Conservation (phyloP, 768 basidiomycete species). For the Amanita muscaria region DNA sequence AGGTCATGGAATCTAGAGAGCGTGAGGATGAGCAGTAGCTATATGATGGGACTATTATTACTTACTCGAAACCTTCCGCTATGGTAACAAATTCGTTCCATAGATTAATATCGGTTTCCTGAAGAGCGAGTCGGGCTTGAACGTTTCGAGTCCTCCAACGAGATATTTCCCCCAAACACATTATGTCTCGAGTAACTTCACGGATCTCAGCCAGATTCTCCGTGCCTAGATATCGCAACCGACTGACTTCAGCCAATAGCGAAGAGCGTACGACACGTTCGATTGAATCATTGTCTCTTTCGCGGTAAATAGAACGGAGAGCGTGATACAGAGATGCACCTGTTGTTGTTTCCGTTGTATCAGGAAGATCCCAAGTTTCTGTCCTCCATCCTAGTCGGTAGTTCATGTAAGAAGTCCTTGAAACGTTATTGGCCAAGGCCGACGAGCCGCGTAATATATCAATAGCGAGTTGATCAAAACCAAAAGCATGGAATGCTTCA, state of each 20-base stretch:
- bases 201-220: slow-evolving; percentile 78
- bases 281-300: slow-evolving; percentile 47
- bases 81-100: slow-evolving; percentile 41
- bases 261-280: slow-evolving; percentile 40
- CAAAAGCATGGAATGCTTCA: slow-evolving; percentile 79
- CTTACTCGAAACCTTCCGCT: slow-evolving; percentile 60
- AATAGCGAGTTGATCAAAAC: slow-evolving; percentile 84
- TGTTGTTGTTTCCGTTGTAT: slow-evolving; percentile 36
- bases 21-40: slow-evolving; percentile 1
- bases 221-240: slow-evolving; percentile 55
- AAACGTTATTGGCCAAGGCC: slow-evolving; percentile 18
- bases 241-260: slow-evolving; percentile 52
- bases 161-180: slow-evolving; percentile 74
- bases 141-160: slow-evolving; percentile 42
- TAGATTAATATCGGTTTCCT: slow-evolving; percentile 22
- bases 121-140: slow-evolving; percentile 26
- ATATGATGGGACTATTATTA: slow-evolving; percentile 9
- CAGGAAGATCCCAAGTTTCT: slow-evolving; percentile 90
- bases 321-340: slow-evolving; percentile 67
- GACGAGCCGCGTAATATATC: slow-evolving; percentile 43
- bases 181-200: slow-evolving; percentile 56
- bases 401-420: slow-evolving; percentile 38
- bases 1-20: slow-evolving; percentile 57
- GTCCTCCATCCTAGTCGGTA: slow-evolving; percentile 92
- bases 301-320: slow-evolving; percentile 74